Evolutionary conservation across 192 early-diverging fungal species (phyloP).

Genomic region (Pilaira anomala): DNA sequence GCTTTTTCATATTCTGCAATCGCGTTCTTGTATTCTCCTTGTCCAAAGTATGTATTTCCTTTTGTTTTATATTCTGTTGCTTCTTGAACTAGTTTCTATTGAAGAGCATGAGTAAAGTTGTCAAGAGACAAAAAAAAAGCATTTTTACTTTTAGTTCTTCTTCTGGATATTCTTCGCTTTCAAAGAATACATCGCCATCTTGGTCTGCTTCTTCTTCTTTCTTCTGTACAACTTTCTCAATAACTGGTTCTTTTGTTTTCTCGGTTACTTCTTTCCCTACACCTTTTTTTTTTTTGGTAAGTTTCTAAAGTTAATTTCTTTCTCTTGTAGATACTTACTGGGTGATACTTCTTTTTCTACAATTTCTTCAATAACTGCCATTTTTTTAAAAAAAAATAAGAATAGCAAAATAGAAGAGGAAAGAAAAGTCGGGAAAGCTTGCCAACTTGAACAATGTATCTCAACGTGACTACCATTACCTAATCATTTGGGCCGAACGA

Average conservation of each 20-base stretch:
- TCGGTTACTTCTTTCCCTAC: not conserved
- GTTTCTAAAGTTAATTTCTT: no score
- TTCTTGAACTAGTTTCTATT: slow-evolving; percentile 41
- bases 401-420: no score
- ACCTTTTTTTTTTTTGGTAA: not conserved
- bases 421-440: no score
- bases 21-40: slow-evolving; percentile 38
- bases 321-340: not conserved
- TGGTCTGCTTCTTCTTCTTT: slow-evolving; percentile 17
- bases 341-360: slow-evolving; percentile 16
- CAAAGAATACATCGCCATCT: slow-evolving; percentile 33
- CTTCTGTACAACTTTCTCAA: not conserved
- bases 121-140: no score
- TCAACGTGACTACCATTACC: no score
- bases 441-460: no score
- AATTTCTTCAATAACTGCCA: slow-evolving; percentile 48
- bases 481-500: no score
- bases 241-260: not conserved
- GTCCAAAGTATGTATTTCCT: slow-evolving; percentile 48
- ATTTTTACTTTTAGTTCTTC: slow-evolving; percentile 39
- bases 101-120: no score
- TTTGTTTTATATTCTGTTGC: slow-evolving; percentile 43
- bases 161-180: slow-evolving; percentile 26
- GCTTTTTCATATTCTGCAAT: slow-evolving; percentile 25
- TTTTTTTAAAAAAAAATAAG: no score